These are phyloP conservation scores for Aphelidium insulamus DNA, from an alignment of 371 early-diverging fungal genomes.

Conservation along the genomic window DNA sequence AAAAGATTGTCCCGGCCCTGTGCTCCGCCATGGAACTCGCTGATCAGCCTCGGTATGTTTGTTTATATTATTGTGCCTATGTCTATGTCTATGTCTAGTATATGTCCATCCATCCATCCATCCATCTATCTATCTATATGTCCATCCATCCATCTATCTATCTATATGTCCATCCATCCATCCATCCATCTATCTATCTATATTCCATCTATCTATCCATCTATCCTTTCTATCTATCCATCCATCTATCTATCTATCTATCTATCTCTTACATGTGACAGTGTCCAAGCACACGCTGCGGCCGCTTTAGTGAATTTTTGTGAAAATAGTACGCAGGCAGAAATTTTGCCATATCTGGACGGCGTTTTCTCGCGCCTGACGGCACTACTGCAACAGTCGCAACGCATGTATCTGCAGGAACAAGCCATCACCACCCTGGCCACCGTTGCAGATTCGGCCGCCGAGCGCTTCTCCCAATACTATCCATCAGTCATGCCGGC, in stretches of 20 bases:
- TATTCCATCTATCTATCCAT: constrained; percentile 3
- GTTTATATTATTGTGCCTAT: no score
- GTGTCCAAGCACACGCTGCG: constrained; percentile 88
- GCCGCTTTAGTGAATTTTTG: constrained; percentile 92
- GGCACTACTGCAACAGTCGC: constrained; percentile 39
- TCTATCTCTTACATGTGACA: not conserved
- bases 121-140: no score
- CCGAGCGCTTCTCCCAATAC: constrained; percentile 64
- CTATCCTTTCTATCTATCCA: not conserved
- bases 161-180: no score
- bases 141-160: no score
- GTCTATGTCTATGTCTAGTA: no score
- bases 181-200: no score
- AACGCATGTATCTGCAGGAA: constrained; percentile 78
- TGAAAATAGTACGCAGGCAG: constrained; percentile 52
- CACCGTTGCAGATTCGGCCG: constrained; percentile 86
- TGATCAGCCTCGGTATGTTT: constrained; percentile 21
- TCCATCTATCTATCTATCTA: no score
- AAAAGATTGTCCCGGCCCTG: constrained; percentile 43
- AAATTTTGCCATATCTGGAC: constrained; percentile 62
- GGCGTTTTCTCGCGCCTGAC: constrained; percentile 64
- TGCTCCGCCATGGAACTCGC: constrained; percentile 72
- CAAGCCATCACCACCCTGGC: constrained; percentile 93
- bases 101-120: no score
- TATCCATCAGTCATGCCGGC: constrained; percentile 82